Conservation (phyloP, 768 basidiomycete genomes). For the Tephrocybe sp. region DNA sequence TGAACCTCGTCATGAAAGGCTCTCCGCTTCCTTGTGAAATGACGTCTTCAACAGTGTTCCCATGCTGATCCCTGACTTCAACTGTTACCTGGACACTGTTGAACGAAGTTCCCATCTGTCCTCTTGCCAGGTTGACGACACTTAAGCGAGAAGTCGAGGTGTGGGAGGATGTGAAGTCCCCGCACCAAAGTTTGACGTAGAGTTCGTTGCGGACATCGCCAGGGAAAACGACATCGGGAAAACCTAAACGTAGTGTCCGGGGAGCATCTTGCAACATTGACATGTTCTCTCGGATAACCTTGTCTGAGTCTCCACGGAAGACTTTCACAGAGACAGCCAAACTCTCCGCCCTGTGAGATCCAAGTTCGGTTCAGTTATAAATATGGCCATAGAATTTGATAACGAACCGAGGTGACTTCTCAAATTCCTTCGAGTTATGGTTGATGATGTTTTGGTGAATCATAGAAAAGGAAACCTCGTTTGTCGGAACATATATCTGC, state of each 20-base stretch:
- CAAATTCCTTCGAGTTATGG: constrained; percentile 72
- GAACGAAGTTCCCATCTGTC: constrained; percentile 46
- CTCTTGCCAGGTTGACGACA: constrained; percentile 59
- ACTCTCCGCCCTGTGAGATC: constrained; percentile 67
- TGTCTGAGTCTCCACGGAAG: constrained; percentile 78
- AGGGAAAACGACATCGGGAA: constrained; percentile 95
- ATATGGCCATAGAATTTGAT: background rate
- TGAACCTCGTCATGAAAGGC: constrained; percentile 71
- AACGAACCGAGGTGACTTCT: constrained; percentile 74
- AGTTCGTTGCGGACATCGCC: constrained; percentile 91
- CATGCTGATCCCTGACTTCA: constrained; percentile 80
- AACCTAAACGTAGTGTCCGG: constrained; percentile 83
- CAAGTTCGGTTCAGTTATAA: background rate
- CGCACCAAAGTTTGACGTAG: constrained; percentile 95
- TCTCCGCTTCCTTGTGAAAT: constrained; percentile 88
- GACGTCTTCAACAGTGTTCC: constrained; percentile 61
- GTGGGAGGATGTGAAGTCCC: constrained; percentile 70
- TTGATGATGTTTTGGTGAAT: constrained; percentile 94
- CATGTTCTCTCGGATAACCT: constrained; percentile 80
- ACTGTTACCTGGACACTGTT: constrained; percentile 86
- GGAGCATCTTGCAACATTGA: constrained; percentile 80
- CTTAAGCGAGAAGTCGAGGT: constrained; percentile 50
- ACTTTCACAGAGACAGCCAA: constrained; percentile 82
- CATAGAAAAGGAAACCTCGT: constrained; percentile 86
- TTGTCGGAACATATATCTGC: constrained; percentile 82